Percentiles rank a stretch among this genome's conserved stretches.
These are phyloP conservation scores for Rhodocollybia butyracea DNA, from an alignment of 768 basidiomycete species.

Conservation along the genomic window DNA sequence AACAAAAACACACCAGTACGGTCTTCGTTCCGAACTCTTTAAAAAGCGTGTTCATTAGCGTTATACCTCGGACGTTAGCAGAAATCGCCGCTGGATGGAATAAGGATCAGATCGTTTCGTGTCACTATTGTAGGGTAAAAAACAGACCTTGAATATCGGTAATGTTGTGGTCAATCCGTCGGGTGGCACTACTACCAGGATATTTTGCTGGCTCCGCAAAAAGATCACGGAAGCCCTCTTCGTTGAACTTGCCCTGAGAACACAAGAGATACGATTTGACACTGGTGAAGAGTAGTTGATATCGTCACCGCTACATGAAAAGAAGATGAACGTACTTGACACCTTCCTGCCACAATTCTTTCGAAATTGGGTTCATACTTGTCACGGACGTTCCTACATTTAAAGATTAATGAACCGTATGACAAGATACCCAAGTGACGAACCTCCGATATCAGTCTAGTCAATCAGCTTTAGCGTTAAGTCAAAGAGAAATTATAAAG, in stretches of 20 bases:
- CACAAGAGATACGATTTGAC: no score
- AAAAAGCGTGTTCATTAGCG: neutral
- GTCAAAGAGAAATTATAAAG: no score
- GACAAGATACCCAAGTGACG: no score
- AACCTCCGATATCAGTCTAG: neutral
- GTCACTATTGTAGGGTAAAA: no score
- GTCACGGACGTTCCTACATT: neutral
- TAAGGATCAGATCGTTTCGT: no score
- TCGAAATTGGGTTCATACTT: constrained; percentile 5
- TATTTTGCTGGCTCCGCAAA: neutral
- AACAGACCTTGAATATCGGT: no score
- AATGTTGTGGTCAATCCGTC: no score
- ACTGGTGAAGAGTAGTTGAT: no score
- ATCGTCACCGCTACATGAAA: no score
- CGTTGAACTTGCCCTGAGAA: neutral
- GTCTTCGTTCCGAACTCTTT: neutral
- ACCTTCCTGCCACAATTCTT: neutral
- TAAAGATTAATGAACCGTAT: neutral
- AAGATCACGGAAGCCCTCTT: constrained; percentile 1
- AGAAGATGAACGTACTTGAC: no score
- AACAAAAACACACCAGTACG: neutral
- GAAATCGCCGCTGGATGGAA: no score
- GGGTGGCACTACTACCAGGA: neutral
- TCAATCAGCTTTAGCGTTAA: no score
- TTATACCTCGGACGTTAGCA: neutral